phyloP scores from a whole-genome alignment of 73 alveolate species.

The Blepharisma japonicum region DNA sequence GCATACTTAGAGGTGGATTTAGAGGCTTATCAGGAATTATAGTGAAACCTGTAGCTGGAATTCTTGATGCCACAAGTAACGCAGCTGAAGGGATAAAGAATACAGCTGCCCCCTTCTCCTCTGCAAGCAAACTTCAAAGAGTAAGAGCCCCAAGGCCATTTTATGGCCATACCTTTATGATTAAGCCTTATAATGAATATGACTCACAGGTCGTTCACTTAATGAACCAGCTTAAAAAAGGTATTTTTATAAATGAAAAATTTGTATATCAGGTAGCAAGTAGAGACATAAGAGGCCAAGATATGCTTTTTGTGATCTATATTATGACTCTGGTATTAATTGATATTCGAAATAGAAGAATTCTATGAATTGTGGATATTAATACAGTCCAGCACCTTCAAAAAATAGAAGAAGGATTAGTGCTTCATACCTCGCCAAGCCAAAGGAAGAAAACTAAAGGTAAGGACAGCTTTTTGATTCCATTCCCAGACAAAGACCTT shows the following conservation, averaged over 20 bases:
- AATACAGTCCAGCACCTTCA: background rate
- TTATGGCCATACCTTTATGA: conserved; percentile 69
- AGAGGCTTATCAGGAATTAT: conserved; percentile 96
- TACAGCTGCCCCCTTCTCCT: conserved; percentile 66
- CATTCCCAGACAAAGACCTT: background rate
- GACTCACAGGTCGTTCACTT: conserved; percentile 52
- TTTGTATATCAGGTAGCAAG: conserved; percentile 12
- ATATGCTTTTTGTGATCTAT: background rate
- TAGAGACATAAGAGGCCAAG: background rate
- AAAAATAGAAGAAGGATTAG: background rate
- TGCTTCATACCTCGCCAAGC: background rate
- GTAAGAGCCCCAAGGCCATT: conserved; percentile 86
- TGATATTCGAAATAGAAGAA: background rate
- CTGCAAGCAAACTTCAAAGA: conserved; percentile 62
- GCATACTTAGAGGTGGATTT: conserved; percentile 86
- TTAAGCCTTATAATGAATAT: conserved; percentile 61
- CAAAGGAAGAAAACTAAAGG: background rate
- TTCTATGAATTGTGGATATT: background rate
- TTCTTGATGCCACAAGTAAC: conserved; percentile 86
- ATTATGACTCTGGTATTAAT: background rate
- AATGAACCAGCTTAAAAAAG: conserved; percentile 2
- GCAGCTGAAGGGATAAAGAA: conserved; percentile 95
- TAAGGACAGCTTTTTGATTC: background rate
- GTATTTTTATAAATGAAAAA: conserved; percentile 19
- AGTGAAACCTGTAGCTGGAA: conserved; percentile 95